Percentiles rank a stretch among this genome's conserved stretches.
Evolutionary conservation across 495 filamentous ascomycete species (phyloP).

Genomic region (Pseudevernia furfuracea): DNA sequence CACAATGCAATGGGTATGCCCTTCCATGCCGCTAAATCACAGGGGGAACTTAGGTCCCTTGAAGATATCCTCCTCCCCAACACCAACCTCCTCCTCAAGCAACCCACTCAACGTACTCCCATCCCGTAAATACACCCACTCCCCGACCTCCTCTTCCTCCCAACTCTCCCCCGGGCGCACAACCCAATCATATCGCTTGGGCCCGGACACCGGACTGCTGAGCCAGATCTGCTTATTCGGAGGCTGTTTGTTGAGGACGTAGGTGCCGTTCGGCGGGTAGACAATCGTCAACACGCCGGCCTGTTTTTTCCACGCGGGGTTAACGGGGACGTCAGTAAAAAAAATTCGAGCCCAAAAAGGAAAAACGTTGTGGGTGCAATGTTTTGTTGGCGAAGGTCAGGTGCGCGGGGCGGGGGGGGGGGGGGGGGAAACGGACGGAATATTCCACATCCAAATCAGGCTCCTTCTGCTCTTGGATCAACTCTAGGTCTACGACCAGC

Average conservation of each 20-base stretch:
- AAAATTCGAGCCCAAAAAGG: no score
- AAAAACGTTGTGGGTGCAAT: no score
- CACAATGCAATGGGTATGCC: slow-evolving; percentile 3
- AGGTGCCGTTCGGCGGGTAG: slow-evolving; percentile 62
- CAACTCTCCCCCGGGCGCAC: slow-evolving; percentile 58
- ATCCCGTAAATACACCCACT: slow-evolving; percentile 86
- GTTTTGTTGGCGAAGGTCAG: no score
- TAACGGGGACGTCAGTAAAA: not conserved
- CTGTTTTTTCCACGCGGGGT: no score
- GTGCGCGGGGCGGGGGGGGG: not conserved
- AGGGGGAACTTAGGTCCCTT: no score
- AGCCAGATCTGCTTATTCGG: slow-evolving; percentile 98
- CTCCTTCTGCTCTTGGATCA: slow-evolving; percentile 37
- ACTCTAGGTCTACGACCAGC: slow-evolving; percentile 41
- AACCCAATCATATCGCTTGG: slow-evolving; percentile 88
- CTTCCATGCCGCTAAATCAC: slow-evolving; percentile 7
- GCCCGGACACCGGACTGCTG: slow-evolving; percentile 82
- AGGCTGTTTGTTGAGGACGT: slow-evolving; percentile 95
- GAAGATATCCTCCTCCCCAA: slow-evolving; percentile 17
- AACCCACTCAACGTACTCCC: slow-evolving; percentile 64
- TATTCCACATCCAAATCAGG: slow-evolving; percentile 56
- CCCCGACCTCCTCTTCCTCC: slow-evolving; percentile 45
- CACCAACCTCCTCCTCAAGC: slow-evolving; percentile 57
- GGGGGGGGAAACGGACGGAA: slow-evolving; percentile 33
- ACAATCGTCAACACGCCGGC: slow-evolving; percentile 75